Evolutionary conservation across 2,329 filamentous ascomycete genomes (phyloP).

Genomic region (Rasamsonia emersonii): DNA sequence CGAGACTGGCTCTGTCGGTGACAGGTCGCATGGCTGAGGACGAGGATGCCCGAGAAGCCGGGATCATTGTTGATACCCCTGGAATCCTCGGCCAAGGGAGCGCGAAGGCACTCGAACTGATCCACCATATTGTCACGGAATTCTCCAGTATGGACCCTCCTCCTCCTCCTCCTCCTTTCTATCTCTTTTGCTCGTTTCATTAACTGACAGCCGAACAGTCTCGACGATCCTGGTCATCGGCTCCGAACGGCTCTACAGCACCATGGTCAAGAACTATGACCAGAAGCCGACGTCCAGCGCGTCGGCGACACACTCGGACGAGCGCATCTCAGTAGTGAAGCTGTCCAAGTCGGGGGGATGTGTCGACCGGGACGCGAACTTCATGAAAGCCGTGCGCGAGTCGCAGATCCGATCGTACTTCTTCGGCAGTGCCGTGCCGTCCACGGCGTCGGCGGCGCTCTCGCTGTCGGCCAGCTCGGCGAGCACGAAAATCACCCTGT

Average conservation of each 20-base stretch:
- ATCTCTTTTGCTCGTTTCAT: conserved; percentile 1
- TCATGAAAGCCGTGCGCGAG: conserved; percentile 65
- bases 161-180: conserved; percentile 6
- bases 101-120: conserved; percentile 59
- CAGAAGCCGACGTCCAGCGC: conserved; percentile 38
- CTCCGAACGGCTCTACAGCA: conserved; percentile 64
- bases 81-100: conserved; percentile 59
- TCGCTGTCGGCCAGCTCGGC: conserved; percentile 25
- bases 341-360: conserved; percentile 81
- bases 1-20: conserved; percentile 68
- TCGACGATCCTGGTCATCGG: conserved; percentile 77
- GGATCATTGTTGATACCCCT: conserved; percentile 79
- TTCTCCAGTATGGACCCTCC: conserved; percentile 47
- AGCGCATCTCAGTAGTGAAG: conserved; percentile 65
- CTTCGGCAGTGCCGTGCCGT: conserved; percentile 60
- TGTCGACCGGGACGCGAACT: conserved; percentile 63
- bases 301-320: conserved; percentile 44
- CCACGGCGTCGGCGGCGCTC: conserved; percentile 26
- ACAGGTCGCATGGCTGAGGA: conserved; percentile 72
- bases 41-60: conserved; percentile 58
- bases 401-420: conserved; percentile 85
- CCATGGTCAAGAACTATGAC: conserved; percentile 63
- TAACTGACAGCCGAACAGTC: conserved; percentile 38
- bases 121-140: conserved; percentile 69
- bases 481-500: conserved; percentile 59